Evolutionary conservation across 805 yeast species (phyloP), one percentile per base, ranked within the genome.

Genomic region (Clavispora fructus): DNA sequence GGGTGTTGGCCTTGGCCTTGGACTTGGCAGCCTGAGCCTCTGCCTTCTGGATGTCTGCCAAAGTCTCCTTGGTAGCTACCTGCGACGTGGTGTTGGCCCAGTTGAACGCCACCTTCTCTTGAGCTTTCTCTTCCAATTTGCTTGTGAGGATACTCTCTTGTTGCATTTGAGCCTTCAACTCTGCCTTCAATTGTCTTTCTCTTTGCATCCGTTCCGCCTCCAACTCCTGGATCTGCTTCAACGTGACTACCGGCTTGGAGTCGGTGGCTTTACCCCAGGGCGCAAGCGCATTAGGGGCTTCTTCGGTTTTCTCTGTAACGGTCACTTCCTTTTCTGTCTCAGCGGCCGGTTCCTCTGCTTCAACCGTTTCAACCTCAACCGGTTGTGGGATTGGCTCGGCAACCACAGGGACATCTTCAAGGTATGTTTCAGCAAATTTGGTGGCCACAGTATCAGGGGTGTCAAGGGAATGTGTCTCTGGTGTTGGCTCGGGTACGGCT

Each of bases 31-130:
- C 71, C 38, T 45, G 52, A 40, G 63, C 73, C 32, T 69, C 76
- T 60, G 80, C 84, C 48, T 64, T 74, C 57, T 80, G 85, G 49
- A 82, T 81, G 45, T 82, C 86, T 11, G 79, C 81, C 45, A 82
- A 67, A 0, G 85, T 72, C 59, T 77, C 78, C 30, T 65, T 63
- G 29, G 78, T 75, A 12, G 59, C 58, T n/a, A 50, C 41, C 13
- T 56, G 41, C 1, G 61, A 26, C 6, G 60, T 41, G 19, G 58
- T 52, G 33, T 61, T 67, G 10, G 65, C 75, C 81, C 81, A 77
- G 37, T 71, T 65, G n/a, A 75, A 63, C 11, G 75, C 58, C 19
- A 51, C 45, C 26, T 55, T 59, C 19, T 60, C 62, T 13, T 48
- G 43, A 7, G 61, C 46, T 35, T 60, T 55, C 41, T 62, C 68